Evolutionary conservation across 345 rosid species (phyloP).

Genomic region (Reutealis trisperma): DNA sequence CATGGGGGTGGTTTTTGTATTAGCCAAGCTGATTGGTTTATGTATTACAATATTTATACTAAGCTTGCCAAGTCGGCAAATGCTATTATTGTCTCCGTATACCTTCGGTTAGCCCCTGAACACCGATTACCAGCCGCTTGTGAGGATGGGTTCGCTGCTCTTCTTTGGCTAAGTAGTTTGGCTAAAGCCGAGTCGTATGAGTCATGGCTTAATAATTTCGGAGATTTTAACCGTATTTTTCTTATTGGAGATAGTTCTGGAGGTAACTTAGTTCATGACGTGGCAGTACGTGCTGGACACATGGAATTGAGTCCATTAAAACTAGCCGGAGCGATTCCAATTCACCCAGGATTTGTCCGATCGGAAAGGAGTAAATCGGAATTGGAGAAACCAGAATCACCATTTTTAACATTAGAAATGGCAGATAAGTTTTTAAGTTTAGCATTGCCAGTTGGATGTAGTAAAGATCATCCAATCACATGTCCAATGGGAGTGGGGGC

Average conservation of each 20-base stretch:
- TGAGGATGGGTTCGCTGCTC: slow-evolving; percentile 31
- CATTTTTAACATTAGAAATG: slow-evolving; percentile 58
- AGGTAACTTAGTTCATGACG: slow-evolving; percentile 37
- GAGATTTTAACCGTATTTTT: slow-evolving; percentile 32
- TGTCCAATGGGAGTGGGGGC: slow-evolving; percentile 64
- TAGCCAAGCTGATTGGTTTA: slow-evolving; percentile 37
- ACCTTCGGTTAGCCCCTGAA: slow-evolving; percentile 37
- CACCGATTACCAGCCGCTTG: slow-evolving; percentile 34
- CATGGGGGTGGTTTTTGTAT: slow-evolving; percentile 44
- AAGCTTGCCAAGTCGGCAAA: slow-evolving; percentile 14
- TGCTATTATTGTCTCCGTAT: slow-evolving; percentile 27
- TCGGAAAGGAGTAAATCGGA: slow-evolving; percentile 59
- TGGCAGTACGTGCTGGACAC: slow-evolving; percentile 29
- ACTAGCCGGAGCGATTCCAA: slow-evolving; percentile 31
- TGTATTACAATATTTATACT: slow-evolving; percentile 32
- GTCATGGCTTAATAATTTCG: slow-evolving; percentile 21
- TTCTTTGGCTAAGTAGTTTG: slow-evolving; percentile 30
- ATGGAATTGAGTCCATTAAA: slow-evolving; percentile 15
- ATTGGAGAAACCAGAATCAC: slow-evolving; percentile 57
- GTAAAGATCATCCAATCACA: slow-evolving; percentile 57
- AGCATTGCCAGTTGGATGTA: slow-evolving; percentile 45
- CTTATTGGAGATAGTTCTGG: slow-evolving; percentile 41
- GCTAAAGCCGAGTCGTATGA: slow-evolving; percentile 12
- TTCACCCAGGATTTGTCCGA: slow-evolving; percentile 46
- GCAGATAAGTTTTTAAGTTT: slow-evolving; percentile 53